Evolutionary conservation across 2,329 filamentous ascomycete genomes (phyloP), one percentile per base, ranked within the genome.

Genomic region (Cytospora paraplurivora): DNA sequence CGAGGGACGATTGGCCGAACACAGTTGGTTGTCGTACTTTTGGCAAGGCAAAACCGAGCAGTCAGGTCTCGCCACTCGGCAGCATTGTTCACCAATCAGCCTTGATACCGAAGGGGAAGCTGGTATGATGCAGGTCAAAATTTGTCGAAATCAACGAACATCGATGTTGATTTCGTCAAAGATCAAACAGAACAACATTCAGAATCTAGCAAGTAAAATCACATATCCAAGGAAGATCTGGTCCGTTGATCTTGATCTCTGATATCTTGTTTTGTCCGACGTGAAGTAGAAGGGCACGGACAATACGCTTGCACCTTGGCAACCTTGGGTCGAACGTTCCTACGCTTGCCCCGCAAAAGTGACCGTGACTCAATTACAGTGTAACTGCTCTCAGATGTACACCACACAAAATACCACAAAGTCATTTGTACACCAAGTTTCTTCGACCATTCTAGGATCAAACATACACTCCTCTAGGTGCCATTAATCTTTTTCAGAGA

Each of bases 391-490:
- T 27, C 27, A 27, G 4, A 27, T 27, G 27, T 27, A 27, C 27
- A 27, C 27, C 27, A 27, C 27, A 27, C 4, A 27, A 27, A 27
- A 27, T 27, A 27, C 27, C 37, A 55, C 59, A 62, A 54, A 47
- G 33, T 27, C 35, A 51, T 37, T 37, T 17, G 33, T 27, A 33
- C 27, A 56, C 60, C 51, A 59, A 34, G 35, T 52, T 47, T 56
- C 27, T 47, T 27, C 32, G 27, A 27, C 10, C 44, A 12, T 58
- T 58, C 21, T 32, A 53, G 32, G 19, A 55, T 32, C 47, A 11
- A 8, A 12, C 41, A 32, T 19, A 13, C 21, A 35, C 49, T 34
- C 21, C 19, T 33, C 37, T 38, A n/a, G 13, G 34, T 49, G 33
- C 34, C 4, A 47, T 1, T 53, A 32, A 37, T 27, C 12, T 44